These are phyloP conservation scores for Colletotrichum spaethianum DNA, from an alignment of 2,329 filamentous ascomycete species.

Conservation along the genomic window DNA sequence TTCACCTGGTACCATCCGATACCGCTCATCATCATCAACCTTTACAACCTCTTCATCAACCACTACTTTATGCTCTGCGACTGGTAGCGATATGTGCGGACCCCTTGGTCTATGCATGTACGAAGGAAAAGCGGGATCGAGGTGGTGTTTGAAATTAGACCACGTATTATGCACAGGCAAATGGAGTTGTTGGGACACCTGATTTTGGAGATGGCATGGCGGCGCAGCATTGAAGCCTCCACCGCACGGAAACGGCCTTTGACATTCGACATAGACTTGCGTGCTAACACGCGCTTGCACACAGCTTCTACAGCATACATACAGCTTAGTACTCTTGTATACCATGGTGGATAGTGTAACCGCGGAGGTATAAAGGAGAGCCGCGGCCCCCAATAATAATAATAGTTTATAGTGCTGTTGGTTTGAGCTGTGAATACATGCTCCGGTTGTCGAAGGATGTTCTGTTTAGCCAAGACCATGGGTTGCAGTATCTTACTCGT, in stretches of 20 bases:
- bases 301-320: slow-evolving; percentile 30
- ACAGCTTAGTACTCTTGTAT: slow-evolving; percentile 26
- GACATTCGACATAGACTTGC: slow-evolving; percentile 11
- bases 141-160: slow-evolving; percentile 19
- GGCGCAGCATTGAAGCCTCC: background rate
- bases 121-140: background rate
- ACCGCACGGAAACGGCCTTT: slow-evolving; percentile 23
- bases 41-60: slow-evolving; percentile 56
- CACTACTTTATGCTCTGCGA: slow-evolving; percentile 56
- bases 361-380: background rate
- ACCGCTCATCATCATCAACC: slow-evolving; percentile 54
- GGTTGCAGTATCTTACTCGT: too few relatives aligned
- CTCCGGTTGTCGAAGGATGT: background rate
- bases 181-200: slow-evolving; percentile 30
- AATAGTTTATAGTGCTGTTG: background rate
- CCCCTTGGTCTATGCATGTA: background rate
- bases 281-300: background rate
- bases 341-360: slow-evolving; percentile 7
- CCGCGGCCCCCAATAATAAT: background rate
- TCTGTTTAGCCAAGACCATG: too few relatives aligned
- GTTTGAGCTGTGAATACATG: background rate
- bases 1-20: slow-evolving; percentile 57
- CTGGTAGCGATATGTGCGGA: slow-evolving; percentile 38
- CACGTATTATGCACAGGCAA: slow-evolving; percentile 31
- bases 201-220: slow-evolving; percentile 15